Evolutionary conservation across 441 rosid genomes (phyloP).

Genomic region (Flueggea neowawraea): DNA sequence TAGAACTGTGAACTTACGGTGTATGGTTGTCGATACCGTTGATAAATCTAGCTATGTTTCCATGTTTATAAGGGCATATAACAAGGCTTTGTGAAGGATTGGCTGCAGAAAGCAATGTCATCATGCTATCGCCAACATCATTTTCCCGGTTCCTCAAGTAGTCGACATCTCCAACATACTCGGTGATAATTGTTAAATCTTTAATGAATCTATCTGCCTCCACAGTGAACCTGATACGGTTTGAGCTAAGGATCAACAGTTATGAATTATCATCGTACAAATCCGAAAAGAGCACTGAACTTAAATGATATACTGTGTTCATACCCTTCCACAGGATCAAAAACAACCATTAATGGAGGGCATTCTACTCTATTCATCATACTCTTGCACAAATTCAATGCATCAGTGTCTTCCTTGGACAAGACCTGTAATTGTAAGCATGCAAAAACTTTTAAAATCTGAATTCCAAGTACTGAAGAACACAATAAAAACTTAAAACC

Average conservation of each 20-base stretch:
- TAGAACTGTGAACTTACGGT: slow-evolving; percentile 34
- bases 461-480: not conserved
- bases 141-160: slow-evolving; percentile 62
- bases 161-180: slow-evolving; percentile 76
- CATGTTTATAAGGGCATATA: slow-evolving; percentile 78
- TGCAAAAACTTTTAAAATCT: not conserved
- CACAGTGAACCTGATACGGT: slow-evolving; percentile 62
- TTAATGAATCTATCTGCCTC: slow-evolving; percentile 72
- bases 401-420: slow-evolving; percentile 66
- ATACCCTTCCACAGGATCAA: slow-evolving; percentile 82
- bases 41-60: slow-evolving; percentile 81
- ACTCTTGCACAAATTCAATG: slow-evolving; percentile 52
- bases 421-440: slow-evolving; percentile 41
- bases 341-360: slow-evolving; percentile 72
- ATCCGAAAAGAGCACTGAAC: not conserved
- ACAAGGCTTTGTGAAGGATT: slow-evolving; percentile 67
- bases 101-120: slow-evolving; percentile 74
- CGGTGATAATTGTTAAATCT: slow-evolving; percentile 45
- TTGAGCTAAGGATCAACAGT: not conserved
- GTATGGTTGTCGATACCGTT: slow-evolving; percentile 83
- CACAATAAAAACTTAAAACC: not conserved
- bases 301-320: slow-evolving; percentile 1
- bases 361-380: slow-evolving; percentile 76
- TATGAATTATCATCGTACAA: not conserved
- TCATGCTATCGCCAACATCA: slow-evolving; percentile 82